These are phyloP conservation scores for Didymosphaeria variabile DNA, from an alignment of 2,329 filamentous ascomycete genomes.

Conservation along the genomic window DNA sequence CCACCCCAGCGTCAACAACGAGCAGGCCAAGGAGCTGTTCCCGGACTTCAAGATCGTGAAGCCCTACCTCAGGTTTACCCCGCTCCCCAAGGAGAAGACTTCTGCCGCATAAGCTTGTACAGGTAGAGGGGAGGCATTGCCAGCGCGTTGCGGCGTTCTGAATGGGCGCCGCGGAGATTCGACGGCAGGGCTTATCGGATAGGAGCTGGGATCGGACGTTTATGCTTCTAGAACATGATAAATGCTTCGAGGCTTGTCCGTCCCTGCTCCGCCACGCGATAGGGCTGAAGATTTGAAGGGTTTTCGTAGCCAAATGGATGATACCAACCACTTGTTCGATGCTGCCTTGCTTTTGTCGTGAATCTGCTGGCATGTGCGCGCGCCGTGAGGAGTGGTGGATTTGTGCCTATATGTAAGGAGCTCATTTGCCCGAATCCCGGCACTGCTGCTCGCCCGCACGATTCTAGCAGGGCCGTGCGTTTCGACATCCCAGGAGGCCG, in stretches of 20 bases:
- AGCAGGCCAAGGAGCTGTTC: conserved; percentile 67
- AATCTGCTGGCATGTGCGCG: background rate
- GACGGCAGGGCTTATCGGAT: conserved; percentile 9
- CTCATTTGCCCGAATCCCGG: conserved; percentile 11
- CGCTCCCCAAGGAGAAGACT: conserved; percentile 67
- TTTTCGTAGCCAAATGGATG: conserved; percentile 7
- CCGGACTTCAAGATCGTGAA: conserved; percentile 69
- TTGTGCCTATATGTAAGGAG: background rate
- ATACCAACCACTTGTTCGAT: conserved; percentile 3
- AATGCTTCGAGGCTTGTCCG: conserved; percentile 23
- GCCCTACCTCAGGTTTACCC: conserved; percentile 69
- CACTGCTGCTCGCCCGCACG: conserved; percentile 4
- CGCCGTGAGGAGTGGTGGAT: background rate
- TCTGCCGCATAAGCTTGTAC: conserved; percentile 50
- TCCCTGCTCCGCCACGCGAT: conserved; percentile 17
- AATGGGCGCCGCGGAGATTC: conserved; percentile 8
- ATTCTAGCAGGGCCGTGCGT: conserved; percentile 18
- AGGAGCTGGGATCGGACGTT: conserved; percentile 20
- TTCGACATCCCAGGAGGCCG: conserved; percentile 17
- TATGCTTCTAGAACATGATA: conserved; percentile 32
- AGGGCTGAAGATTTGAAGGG: conserved; percentile 29
- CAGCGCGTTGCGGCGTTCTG: conserved; percentile 12
- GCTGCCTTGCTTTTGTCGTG: background rate
- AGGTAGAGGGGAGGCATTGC: conserved; percentile 13
- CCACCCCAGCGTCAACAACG: conserved; percentile 66